A percentile compares a stretch with the other conserved stretches of the same genome.
Conservation (phyloP, 2,329 filamentous ascomycete genomes). For the Colletotrichum neosansevieriae region DNA sequence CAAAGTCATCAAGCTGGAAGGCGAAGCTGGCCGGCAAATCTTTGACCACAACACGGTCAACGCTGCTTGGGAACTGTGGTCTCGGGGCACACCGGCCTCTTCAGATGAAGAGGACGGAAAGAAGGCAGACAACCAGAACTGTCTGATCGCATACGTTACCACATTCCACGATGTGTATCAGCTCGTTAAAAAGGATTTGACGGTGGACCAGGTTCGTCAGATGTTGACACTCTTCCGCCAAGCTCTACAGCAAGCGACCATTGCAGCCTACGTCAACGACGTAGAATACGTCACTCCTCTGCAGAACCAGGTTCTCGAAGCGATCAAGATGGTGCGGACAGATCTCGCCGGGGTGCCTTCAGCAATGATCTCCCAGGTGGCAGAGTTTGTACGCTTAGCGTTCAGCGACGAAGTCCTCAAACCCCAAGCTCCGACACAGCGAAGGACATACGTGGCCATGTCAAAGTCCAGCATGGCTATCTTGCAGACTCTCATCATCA, state of each 20-base stretch:
- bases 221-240: conserved; percentile 79
- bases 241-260: conserved; percentile 77
- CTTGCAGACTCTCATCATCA: conserved; percentile 70
- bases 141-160: conserved; percentile 85
- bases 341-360: conserved; percentile 74
- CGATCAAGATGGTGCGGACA: conserved; percentile 75
- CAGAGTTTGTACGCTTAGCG: conserved; percentile 78
- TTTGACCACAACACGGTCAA: conserved; percentile 67
- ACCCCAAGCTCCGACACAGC: conserved; percentile 51
- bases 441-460: conserved; percentile 89
- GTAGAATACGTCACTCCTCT: conserved; percentile 79
- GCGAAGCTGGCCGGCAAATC: conserved; percentile 62
- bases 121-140: conserved; percentile 78
- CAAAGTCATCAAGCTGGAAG: conserved; percentile 67
- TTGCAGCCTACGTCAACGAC: conserved; percentile 77
- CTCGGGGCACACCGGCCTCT: conserved; percentile 68
- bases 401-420: conserved; percentile 60
- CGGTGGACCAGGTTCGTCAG: conserved; percentile 70
- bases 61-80: conserved; percentile 78
- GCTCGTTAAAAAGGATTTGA: conserved; percentile 75
- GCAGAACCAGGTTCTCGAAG: conserved; percentile 76
- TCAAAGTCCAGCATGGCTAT: conserved; percentile 85
- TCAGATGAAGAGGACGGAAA: conserved; percentile 52
- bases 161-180: conserved; percentile 83
- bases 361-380: conserved; percentile 75